Evolutionary conservation across 176 grass and related monocot genomes (phyloP), one percentile per base, ranked within the genome.

Genomic region (barley (Hordeum vulgare)): DNA sequence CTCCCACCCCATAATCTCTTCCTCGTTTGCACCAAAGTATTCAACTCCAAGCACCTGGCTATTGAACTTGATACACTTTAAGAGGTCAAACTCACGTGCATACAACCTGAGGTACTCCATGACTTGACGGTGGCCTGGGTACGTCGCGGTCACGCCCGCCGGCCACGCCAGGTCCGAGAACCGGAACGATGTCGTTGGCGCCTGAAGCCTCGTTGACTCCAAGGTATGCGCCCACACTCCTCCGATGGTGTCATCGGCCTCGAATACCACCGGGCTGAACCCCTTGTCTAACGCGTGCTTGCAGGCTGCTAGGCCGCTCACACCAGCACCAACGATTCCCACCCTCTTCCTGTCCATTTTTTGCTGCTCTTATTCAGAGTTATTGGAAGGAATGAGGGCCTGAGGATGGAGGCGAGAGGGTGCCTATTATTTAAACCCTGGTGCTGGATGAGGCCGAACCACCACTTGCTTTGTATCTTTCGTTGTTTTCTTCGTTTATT

Each of bases 291-390:
- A 25, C 1, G 61, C 67, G 58, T 95, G 90, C 89, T 98, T 98
- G 96, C 96, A 98, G 49, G 89, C 93, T 15, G 89, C 88, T 18
- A 95, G 83, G 74, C 96, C 96, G 5, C 93, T 98, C 53, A 97
- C 85, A 44, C 92, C 95, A 8, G 95, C 92, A 1, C 95, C 95
- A 9, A 95, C 76, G 3, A 95, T 95, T 36, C 86, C 92, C 9
- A 98, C 86, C 31, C 81, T 87, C 77, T 85, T 98, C 54, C 34
- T 85, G 20, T 85, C 78, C 92, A 94, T 94, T 45, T 45, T 53
- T n/a, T 15, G 69, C 25, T 57, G 26, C 49, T 58, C 64, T 67
- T 37, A 28, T 34, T 79, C 51, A 40, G n/a, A 28, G 77, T 75
- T 68, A n/a, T 83, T 83, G 58, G 65, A 71, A 51, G 26, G 51